A percentile compares a stretch with the other conserved stretches of the same genome.
phyloP scores from a whole-genome alignment of 805 yeast species.

The Starmerella floris region DNA sequence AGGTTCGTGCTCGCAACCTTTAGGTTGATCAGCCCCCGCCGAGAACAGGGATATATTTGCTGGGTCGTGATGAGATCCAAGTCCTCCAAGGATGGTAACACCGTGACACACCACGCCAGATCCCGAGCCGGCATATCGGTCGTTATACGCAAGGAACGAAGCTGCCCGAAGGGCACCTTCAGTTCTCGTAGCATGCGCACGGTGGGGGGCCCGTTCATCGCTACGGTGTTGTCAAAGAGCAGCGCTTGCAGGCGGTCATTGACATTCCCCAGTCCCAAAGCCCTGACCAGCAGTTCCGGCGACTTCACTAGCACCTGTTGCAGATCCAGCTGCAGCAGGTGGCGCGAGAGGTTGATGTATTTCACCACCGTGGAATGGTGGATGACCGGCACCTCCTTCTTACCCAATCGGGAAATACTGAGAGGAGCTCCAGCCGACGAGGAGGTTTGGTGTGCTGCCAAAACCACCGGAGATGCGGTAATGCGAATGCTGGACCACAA shows the following conservation, averaged over 20 bases:
- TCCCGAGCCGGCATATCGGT: conserved; percentile 13
- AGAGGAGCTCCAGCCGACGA: too few relatives aligned
- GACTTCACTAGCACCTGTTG: conserved; percentile 6
- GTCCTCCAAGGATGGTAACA: conserved; percentile 9
- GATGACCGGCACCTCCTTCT: not conserved
- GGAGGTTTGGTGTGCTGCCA: not conserved
- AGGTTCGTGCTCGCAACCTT: not conserved
- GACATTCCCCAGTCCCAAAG: not conserved
- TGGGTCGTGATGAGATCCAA: conserved; percentile 9
- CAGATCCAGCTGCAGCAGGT: conserved; percentile 4
- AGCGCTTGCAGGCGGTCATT: conserved; percentile 5
- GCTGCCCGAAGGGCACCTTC: not conserved
- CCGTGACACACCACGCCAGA: conserved; percentile 13
- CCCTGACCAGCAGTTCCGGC: conserved; percentile 4
- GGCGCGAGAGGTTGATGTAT: conserved; percentile 7
- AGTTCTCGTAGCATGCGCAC: conserved; percentile 6
- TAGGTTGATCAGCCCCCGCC: not conserved
- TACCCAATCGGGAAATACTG: too few relatives aligned
- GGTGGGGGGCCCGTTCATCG: not conserved
- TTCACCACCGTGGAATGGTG: conserved; percentile 1
- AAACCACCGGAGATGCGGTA: not conserved
- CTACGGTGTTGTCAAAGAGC: conserved; percentile 3
- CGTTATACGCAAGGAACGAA: conserved; percentile 8
- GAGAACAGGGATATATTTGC: not conserved
- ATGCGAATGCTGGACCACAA: conserved; percentile 13